Evolutionary conservation across 2,329 filamentous ascomycete species (phyloP), one percentile per base, ranked within the genome.

Genomic region (Daldinia sp.): DNA sequence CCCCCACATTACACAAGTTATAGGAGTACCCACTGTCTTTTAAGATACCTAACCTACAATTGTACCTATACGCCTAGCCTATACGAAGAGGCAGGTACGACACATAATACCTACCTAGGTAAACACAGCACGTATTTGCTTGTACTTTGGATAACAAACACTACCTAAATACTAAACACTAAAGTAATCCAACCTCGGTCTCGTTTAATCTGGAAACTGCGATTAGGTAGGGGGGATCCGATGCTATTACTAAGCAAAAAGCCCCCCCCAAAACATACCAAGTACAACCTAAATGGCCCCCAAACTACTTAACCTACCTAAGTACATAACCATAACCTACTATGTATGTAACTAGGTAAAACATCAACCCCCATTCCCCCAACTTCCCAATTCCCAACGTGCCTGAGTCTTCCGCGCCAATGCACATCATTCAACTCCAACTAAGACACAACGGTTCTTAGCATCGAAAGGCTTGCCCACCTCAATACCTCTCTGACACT

Each of bases 401-500:
- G 47, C 27, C 29, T 50, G 29, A 15, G 29, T 34, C 29, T 34
- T 50, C 30, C 27, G 17, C 30, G 47, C 30, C 47, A 32, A 50
- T 50, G 47, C 47, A 50, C 47, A 50, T 50, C 47, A 50, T 50
- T 35, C 47, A 34, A 34, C 47, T 35, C 30, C 15, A 50, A 32
- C 47, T 29, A 32, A 23, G 11, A 30, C 17, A 21, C 11, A n/a
- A 50, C 9, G 11, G 13, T 21, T 34, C 29, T 13, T 34, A 50
- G 29, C 17, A 23, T 32, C 3, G 17, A 34, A 11, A 9, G 47
- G 47, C 17, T 25, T 19, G 29, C 34, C 34, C 17, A 13, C 4
- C 17, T 30, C 17, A 21, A n/a, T 50, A 23, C n/a, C n/a, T n/a
- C n/a, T n/a, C n/a, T n/a, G n/a, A n/a, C n/a, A n/a, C n/a, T n/a